Evolutionary conservation across 164 flowering plant species (phyloP), one percentile per base, ranked within the genome.

Genomic region (Nymphaea thermarum): DNA sequence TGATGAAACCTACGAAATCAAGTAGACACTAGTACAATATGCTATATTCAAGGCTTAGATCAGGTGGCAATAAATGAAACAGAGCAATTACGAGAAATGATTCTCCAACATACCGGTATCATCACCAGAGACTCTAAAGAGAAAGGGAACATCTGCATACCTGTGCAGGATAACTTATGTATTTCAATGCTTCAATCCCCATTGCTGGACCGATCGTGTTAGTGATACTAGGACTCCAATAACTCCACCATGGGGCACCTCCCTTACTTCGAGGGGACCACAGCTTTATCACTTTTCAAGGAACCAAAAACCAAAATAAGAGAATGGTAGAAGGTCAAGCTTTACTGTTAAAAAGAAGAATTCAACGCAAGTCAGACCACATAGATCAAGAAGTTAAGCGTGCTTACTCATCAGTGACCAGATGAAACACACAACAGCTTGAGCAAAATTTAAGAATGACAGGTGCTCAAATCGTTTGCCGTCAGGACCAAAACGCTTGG

Each of bases 101-200:
- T 25, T 25, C 36, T 25, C 36, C 36, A 25, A 25, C 36, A 25
- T 25, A 1, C 36, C 36, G 36, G 36, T 25, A 25, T 25, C 36
- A 25, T 25, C 36, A 25, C 36, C 36, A 25, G 36, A 1, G 36
- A 25, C 36, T 25, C 36, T 25, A 25, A 25, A 25, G 36, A 1
- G 36, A 0, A 25, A 25, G 36, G 36, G 36, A 25, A 72, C 6
- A 14, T 3, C 53, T 47, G 70, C 85, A 73, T 80, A 72, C 98
- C 97, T 94, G 98, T 6, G 96, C 98, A 25, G 99, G 99, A 69
- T 94, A 91, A 74, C 99, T 94, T 60, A 94, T 94, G 75, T 91
- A 94, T 76, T 94, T 94, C 67, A 94, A 77, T 11, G 99, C 98
- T 77, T 94, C 96, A 80, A 94, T 94, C 11, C 99, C 99, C 99